Evolutionary conservation across 1,139 yeast genomes (phyloP).

Genomic region (Debaryomyces udenii): DNA sequence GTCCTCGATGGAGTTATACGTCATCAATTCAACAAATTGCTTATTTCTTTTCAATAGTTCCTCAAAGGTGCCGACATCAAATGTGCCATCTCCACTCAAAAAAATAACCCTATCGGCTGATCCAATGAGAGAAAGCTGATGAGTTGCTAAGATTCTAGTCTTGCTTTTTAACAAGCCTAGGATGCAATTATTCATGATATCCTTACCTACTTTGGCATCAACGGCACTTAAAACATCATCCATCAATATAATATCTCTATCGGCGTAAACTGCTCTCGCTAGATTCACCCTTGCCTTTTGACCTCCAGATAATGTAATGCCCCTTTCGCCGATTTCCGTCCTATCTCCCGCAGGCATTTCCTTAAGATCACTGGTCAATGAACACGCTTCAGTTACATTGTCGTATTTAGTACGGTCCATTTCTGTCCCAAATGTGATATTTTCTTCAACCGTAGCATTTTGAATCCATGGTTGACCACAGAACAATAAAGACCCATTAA

Average conservation of each 20-base stretch:
- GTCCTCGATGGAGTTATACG: conserved; percentile 39
- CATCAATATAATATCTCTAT: conserved; percentile 41
- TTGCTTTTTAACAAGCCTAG: conserved; percentile 36
- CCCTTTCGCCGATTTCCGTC: conserved; percentile 53
- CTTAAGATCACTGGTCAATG: conserved; percentile 40
- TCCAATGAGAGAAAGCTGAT: conserved; percentile 47
- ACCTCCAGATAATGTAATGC: conserved; percentile 53
- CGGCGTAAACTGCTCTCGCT: conserved; percentile 49
- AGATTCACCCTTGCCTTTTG: conserved; percentile 52
- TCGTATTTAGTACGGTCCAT: conserved; percentile 30
- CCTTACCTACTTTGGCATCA: conserved; percentile 53
- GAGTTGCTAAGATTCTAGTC: conserved; percentile 51
- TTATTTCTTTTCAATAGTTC: conserved; percentile 36
- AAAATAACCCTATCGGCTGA: conserved; percentile 44
- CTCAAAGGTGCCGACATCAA: conserved; percentile 38
- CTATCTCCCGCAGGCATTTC: conserved; percentile 46
- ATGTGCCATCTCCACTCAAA: conserved; percentile 43
- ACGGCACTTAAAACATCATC: conserved; percentile 55
- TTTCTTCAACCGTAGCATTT: conserved; percentile 45
- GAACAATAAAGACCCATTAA: conserved; percentile 42
- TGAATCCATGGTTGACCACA: conserved; percentile 59
- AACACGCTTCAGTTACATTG: conserved; percentile 37
- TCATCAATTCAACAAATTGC: conserved; percentile 56
- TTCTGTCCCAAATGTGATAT: conserved; percentile 37
- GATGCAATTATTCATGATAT: conserved; percentile 44